A percentile compares a stretch with the other conserved stretches of the same genome.
Evolutionary conservation across 2,329 filamentous ascomycete species (phyloP).

Genomic region (Pyricularia sp.): DNA sequence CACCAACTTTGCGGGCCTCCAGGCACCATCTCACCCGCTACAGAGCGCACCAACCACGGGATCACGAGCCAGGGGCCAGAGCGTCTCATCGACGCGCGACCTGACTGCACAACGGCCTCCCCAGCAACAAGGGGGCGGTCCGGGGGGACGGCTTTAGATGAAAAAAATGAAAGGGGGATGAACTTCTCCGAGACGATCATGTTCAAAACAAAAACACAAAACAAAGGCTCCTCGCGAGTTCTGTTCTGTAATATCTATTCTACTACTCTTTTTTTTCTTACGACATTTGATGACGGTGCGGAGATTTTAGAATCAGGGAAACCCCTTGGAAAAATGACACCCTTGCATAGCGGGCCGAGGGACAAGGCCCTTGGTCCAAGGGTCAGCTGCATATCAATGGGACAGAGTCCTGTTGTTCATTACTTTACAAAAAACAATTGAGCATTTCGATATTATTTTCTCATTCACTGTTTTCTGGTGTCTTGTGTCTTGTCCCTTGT

Average conservation of each 20-base stretch:
- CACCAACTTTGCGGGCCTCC: conserved; percentile 1
- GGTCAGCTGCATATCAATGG: not conserved
- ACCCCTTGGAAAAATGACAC: not conserved
- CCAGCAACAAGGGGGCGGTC: not conserved
- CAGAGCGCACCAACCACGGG: not conserved
- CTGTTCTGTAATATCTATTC: not conserved
- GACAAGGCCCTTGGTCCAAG: not conserved
- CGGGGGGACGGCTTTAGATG: not conserved
- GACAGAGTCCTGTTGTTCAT: not conserved
- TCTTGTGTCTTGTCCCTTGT: not conserved
- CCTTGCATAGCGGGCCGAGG: not conserved
- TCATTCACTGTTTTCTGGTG: not conserved
- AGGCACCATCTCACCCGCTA: not conserved
- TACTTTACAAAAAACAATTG: not conserved
- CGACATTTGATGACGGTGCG: not conserved
- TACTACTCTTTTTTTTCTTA: not conserved
- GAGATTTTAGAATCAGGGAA: not conserved
- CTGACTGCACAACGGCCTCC: not conserved
- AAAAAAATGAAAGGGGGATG: not conserved
- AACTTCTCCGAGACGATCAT: not conserved
- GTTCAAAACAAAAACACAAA: not conserved
- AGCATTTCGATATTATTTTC: not conserved
- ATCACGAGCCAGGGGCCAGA: not conserved
- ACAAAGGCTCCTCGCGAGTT: not conserved
- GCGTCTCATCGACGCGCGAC: not conserved